Conservation (phyloP, 805 yeast species). For the Diddensiella caesifluorescens region DNA sequence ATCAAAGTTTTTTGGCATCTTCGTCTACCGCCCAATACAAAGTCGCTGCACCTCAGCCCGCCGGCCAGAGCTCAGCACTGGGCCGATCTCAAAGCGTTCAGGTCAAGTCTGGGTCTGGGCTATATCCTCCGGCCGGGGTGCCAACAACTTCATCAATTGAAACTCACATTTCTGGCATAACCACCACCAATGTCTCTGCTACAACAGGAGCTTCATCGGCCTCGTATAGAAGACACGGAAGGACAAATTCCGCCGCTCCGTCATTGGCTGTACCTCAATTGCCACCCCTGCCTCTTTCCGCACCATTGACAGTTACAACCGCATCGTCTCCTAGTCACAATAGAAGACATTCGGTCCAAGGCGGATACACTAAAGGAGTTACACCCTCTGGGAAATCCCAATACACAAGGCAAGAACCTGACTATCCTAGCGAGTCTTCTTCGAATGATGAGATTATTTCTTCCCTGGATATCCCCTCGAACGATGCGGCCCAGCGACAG, state of each 20-base stretch:
- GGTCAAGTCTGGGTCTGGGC: slow-evolving; percentile 14
- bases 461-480: slow-evolving; percentile 21
- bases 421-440: slow-evolving; percentile 9
- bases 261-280: slow-evolving; percentile 5
- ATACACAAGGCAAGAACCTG: too few relatives aligned
- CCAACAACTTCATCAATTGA: neutral
- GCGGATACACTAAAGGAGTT: slow-evolving; percentile 18
- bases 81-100: slow-evolving; percentile 26
- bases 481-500: slow-evolving; percentile 3
- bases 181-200: too few relatives aligned
- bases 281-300: slow-evolving; percentile 11
- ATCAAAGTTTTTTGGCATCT: slow-evolving; percentile 34
- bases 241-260: slow-evolving; percentile 4
- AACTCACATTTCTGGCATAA: neutral
- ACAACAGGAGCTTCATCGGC: slow-evolving; percentile 7
- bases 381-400: slow-evolving; percentile 1
- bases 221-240: neutral
- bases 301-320: slow-evolving; percentile 1
- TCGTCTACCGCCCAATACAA: slow-evolving; percentile 5
- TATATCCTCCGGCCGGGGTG: neutral
- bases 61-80: slow-evolving; percentile 10
- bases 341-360: slow-evolving; percentile 25
- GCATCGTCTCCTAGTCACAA: slow-evolving; percentile 10
- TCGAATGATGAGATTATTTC: slow-evolving; percentile 18
- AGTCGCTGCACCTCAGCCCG: slow-evolving; percentile 5